These are phyloP conservation scores for Cyberlindnera misumaiensis DNA, from an alignment of 805 yeast species.

Conservation along the genomic window DNA sequence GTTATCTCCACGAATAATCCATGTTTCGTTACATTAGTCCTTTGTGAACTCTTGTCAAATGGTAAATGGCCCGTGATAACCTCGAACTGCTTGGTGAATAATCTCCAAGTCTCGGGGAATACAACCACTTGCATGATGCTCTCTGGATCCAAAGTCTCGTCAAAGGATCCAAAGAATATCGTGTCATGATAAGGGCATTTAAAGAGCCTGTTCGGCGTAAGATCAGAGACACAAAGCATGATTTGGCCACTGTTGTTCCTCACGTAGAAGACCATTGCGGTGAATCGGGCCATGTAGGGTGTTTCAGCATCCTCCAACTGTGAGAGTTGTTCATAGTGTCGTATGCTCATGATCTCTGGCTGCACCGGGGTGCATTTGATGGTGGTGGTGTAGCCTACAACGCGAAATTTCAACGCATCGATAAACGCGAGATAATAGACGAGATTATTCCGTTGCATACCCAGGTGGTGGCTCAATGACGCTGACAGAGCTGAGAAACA, in stretches of 20 bases:
- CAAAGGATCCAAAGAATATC: constrained; percentile 2
- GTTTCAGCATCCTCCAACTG: neutral
- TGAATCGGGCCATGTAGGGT: neutral
- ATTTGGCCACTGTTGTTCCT: neutral
- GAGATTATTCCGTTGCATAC: too few relatives aligned
- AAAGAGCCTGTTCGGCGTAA: constrained; percentile 7
- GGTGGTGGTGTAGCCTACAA: too few relatives aligned
- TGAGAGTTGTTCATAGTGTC: neutral
- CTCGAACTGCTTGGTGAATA: constrained; percentile 1
- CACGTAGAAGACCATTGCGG: constrained; percentile 3
- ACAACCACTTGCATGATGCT: constrained; percentile 6
- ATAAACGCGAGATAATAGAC: too few relatives aligned
- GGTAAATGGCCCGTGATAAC: neutral
- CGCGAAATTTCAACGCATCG: too few relatives aligned
- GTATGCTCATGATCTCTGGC: too few relatives aligned
- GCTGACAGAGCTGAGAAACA: constrained; percentile 2
- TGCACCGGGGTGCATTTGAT: too few relatives aligned
- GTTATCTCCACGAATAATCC: constrained; percentile 9
- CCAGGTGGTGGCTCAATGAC: too few relatives aligned
- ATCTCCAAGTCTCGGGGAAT: constrained; percentile 3
- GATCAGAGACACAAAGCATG: constrained; percentile 8
- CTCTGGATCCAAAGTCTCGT: neutral
- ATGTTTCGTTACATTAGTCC: constrained; percentile 3
- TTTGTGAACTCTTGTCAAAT: neutral
- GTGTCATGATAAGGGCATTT: neutral